Evolutionary conservation across 2,329 filamentous ascomycete species (phyloP), one percentile per base, ranked within the genome.

Genomic region (Canariomyces notabilis): DNA sequence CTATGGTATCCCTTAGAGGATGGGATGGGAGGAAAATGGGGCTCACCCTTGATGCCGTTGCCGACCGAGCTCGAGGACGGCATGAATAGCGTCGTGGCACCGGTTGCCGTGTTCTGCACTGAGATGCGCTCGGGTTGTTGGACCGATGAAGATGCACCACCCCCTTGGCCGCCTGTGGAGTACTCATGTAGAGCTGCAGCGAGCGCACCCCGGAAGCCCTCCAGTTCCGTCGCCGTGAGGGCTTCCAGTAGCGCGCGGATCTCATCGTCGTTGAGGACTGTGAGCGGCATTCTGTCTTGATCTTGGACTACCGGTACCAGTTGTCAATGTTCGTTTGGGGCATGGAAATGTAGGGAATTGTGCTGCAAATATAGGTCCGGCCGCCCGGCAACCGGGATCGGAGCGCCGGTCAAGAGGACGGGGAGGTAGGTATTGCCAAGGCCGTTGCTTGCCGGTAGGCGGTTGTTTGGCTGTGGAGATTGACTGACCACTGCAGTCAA

Each of bases 31-130:
- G 9, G 15, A 36, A 6, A 19, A 11, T 5, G 33, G n/a, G 15
- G 32, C 18, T 18, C 54, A 76, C 79, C 78, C 69, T 90, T 90
- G 57, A 88, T 76, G 3, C 80, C 83, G 52, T 86, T 82, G 21
- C 78, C 79, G 6, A 68, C 63, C 0, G 77, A 76, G 48, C 80
- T 80, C 19, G 75, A 79, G 1, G 83, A 83, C 0, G 85, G 85
- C 82, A 89, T 88, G 61, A 88, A 89, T 18, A 89, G 67, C 2
- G 82, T 87, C 15, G 79, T 83, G 22, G 74, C 70, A 33, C 72
- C 73, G 14, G 74, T 76, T 0, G 61, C 63, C 1, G 66, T 60
- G 20, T 74, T 75, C 33, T 72, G 61, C 6, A 79, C 69, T 0
- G 71, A 65, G 8, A 71, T 71, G 23, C 77, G 70, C 46, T 72